Conservation (phyloP, 495 filamentous ascomycete species). For the Chaetomium cochliodes region DNA sequence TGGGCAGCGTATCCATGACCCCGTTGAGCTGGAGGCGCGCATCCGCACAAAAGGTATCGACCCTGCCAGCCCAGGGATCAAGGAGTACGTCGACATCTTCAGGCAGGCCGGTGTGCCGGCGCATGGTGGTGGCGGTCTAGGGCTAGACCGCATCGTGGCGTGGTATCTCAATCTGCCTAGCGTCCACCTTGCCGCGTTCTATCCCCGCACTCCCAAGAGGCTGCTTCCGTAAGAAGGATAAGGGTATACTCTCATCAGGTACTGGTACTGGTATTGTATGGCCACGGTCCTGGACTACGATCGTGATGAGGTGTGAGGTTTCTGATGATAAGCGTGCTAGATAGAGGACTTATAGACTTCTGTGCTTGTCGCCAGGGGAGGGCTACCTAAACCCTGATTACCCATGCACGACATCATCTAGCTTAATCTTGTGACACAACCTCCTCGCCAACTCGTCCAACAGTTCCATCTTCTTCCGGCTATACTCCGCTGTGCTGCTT, state of each 20-base stretch:
- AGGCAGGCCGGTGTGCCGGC: constrained; percentile 68
- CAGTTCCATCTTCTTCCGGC: neutral
- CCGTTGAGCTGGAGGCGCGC: constrained; percentile 63
- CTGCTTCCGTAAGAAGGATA: constrained; percentile 58
- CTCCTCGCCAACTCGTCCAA: neutral
- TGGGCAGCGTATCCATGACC: constrained; percentile 80
- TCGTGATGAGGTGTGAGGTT: neutral
- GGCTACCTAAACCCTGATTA: no score
- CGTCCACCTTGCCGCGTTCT: constrained; percentile 73
- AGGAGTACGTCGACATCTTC: constrained; percentile 83
- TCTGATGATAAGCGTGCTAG: neutral
- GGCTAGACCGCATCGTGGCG: constrained; percentile 84
- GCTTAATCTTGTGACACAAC: neutral
- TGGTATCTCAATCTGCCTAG: constrained; percentile 83
- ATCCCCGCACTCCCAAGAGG: constrained; percentile 83
- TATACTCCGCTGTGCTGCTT: neutral
- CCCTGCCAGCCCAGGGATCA: constrained; percentile 69
- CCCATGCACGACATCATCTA: neutral
- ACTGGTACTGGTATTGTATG: neutral
- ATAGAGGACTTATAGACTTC: constrained; percentile 10
- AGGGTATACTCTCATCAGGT: neutral
- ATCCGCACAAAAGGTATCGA: constrained; percentile 73
- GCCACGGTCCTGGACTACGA: neutral
- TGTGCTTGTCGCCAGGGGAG: neutral
- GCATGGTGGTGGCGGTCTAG: constrained; percentile 84